Evolutionary conservation across 2,329 filamentous ascomycete genomes (phyloP).

Genomic region (Apiospora pterosperma): DNA sequence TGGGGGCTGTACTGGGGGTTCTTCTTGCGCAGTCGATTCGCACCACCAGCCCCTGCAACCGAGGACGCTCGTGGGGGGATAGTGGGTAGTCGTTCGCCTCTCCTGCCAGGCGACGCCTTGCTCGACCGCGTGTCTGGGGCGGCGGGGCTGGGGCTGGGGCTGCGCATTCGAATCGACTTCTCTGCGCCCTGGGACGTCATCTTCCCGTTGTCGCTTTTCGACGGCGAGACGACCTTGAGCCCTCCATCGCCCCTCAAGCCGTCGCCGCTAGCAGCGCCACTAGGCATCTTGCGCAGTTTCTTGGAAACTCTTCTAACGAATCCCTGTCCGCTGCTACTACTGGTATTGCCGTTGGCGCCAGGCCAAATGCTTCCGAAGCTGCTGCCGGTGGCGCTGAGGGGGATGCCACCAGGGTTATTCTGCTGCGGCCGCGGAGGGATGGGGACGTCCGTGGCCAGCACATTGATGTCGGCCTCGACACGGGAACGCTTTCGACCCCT

Average conservation of each 20-base stretch:
- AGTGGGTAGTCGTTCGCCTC: background rate
- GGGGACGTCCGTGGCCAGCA: constrained; percentile 15
- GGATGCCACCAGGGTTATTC: constrained; percentile 12
- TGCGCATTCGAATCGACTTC: constrained; percentile 5
- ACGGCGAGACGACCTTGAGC: constrained; percentile 9
- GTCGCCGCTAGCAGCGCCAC: background rate
- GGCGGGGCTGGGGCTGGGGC: constrained; percentile 2
- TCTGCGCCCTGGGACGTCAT: background rate
- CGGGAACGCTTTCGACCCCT: constrained; percentile 50
- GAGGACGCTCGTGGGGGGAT: background rate
- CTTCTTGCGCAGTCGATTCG: constrained; percentile 7
- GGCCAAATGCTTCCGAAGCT: constrained; percentile 11
- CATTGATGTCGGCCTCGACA: constrained; percentile 30
- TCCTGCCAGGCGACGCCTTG: background rate
- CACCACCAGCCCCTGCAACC: background rate
- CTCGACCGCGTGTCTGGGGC: background rate
- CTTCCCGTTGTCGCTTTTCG: background rate
- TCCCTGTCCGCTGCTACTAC: background rate
- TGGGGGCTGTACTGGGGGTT: background rate
- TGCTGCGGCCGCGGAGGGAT: background rate
- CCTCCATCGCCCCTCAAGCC: constrained; percentile 19
- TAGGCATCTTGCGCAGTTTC: constrained; percentile 50
- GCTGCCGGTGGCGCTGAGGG: constrained; percentile 7
- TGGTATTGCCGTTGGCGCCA: constrained; percentile 18
- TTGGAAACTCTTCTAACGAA: constrained; percentile 38